A percentile compares a stretch with the other conserved stretches of the same genome.
These are phyloP conservation scores for Ceratocystis ficicola DNA, from an alignment of 2,329 filamentous ascomycete genomes.

Conservation along the genomic window DNA sequence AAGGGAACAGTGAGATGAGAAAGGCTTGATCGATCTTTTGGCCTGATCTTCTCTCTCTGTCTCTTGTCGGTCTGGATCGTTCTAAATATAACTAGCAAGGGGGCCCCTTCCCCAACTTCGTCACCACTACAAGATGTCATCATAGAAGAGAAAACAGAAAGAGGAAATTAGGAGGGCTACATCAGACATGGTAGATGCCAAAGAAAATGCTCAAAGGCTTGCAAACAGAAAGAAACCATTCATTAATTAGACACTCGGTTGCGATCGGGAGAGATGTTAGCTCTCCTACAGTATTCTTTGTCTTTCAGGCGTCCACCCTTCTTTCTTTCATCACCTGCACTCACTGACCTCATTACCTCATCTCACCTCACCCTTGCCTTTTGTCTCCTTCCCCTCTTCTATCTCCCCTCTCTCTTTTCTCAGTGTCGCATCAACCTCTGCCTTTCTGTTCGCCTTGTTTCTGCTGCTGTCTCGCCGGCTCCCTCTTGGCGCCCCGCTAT, in stretches of 20 bases:
- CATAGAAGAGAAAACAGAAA: not conserved
- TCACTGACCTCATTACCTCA: not conserved
- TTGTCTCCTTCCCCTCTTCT: not conserved
- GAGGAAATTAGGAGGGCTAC: no score
- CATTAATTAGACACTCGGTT: no score
- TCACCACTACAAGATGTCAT: not conserved
- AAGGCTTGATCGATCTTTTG: not conserved
- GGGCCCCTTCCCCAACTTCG: not conserved
- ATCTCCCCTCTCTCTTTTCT: not conserved
- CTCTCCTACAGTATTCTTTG: no score
- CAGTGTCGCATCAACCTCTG: not conserved
- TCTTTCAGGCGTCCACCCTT: not conserved
- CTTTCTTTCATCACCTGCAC: not conserved
- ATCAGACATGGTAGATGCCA: no score
- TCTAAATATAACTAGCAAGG: not conserved
- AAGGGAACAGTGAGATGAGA: no score
- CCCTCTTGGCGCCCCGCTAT: not conserved
- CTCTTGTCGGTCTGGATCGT: not conserved
- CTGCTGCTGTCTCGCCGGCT: not conserved
- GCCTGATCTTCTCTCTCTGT: not conserved
- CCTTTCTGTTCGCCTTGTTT: not conserved
- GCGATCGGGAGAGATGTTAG: no score
- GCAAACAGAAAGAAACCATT: no score
- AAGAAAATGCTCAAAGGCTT: no score
- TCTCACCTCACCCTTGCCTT: not conserved